Base-by-base conservation (phyloP, 1,139 yeast genomes). In the Pichia sp. region DNA sequence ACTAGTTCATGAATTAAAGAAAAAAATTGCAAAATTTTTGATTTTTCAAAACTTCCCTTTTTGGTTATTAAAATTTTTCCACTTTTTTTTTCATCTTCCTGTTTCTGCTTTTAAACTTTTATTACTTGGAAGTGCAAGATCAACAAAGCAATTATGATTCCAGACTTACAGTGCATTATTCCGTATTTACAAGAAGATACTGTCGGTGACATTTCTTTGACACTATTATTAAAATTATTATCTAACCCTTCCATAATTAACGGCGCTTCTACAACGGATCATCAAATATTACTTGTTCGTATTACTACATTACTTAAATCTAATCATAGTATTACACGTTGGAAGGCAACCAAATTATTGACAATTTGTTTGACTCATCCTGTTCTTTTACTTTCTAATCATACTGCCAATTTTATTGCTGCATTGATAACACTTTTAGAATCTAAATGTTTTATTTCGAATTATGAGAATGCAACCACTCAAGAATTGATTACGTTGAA, bases 331-430 rank as follows among this genome's bases (percentile, higher is more conserved):
- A 69, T 67, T 47, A 66, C 69, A 41, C 71, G 75, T 52, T 83
- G 90, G 89, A 73, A 77, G 55, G 89, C 85, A 2, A 69, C 78
- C 31, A 80, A 77, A 55, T 54, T 81, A 6, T 65, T 76, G 6
- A 69, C 72, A 37, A 76, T 80, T 0, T 59, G 80, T 30, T 60
- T 74, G 5, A 65, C 68, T 41, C 76, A 80, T 56, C 78, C 83
- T 11, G 47, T 51, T 35, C 61, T 73, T 9, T 65, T 82, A 5
- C 60, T 82, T 45, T 71, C 85, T 23, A 66, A 62, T 38, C 82
- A 83, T 49, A 94, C 95, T 1, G 65, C 69, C 4, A 64, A 69
- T 10, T 73, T 87, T 60, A 69, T 84, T 35, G 70, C 69, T 30
- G 70, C 74, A 50, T 58, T 87, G 51, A 58, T 80, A 53, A 73